phyloP scores from a whole-genome alignment of 345 rosid genomes.

The Arabidopsis suecica region DNA sequence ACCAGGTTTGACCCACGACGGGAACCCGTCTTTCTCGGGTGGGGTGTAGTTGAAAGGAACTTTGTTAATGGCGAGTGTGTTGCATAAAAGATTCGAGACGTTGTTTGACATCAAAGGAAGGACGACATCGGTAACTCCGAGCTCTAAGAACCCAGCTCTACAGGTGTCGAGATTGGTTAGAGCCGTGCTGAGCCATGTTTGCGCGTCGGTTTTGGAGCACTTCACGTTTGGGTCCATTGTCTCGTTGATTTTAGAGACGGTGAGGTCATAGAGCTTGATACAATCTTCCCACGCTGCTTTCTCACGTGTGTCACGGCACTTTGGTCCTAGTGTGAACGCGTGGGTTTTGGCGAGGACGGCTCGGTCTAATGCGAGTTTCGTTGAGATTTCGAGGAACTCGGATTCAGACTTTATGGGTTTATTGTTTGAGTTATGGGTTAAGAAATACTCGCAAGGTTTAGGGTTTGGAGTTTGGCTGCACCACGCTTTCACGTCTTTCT shows the following conservation, averaged over 20 bases:
- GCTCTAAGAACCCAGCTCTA: conserved; percentile 66
- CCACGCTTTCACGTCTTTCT: conserved; percentile 52
- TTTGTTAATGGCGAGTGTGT: conserved; percentile 68
- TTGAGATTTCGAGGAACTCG: conserved; percentile 56
- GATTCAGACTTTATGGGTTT: conserved; percentile 44
- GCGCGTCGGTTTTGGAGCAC: conserved; percentile 66
- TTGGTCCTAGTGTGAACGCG: conserved; percentile 53
- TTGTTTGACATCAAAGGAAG: conserved; percentile 79
- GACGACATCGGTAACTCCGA: conserved; percentile 60
- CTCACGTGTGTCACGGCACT: conserved; percentile 58
- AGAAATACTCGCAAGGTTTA: conserved; percentile 64
- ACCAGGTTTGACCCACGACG: conserved; percentile 75
- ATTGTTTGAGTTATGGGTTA: conserved; percentile 44
- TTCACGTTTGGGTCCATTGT: conserved; percentile 52
- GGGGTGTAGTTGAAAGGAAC: conserved; percentile 54
- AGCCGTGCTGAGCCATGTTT: conserved; percentile 95
- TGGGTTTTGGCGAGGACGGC: conserved; percentile 53
- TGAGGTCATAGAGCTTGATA: conserved; percentile 55
- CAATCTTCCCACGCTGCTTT: conserved; percentile 83
- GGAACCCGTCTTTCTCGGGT: conserved; percentile 61
- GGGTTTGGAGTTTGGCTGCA: conserved; percentile 75
- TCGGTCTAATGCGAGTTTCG: conserved; percentile 62
- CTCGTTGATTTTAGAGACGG: conserved; percentile 58
- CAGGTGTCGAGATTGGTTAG: conserved; percentile 90
- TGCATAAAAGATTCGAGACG: conserved; percentile 69